Conservation (phyloP, 2,329 filamentous ascomycete genomes). For the Cladophialophora psammophila region DNA sequence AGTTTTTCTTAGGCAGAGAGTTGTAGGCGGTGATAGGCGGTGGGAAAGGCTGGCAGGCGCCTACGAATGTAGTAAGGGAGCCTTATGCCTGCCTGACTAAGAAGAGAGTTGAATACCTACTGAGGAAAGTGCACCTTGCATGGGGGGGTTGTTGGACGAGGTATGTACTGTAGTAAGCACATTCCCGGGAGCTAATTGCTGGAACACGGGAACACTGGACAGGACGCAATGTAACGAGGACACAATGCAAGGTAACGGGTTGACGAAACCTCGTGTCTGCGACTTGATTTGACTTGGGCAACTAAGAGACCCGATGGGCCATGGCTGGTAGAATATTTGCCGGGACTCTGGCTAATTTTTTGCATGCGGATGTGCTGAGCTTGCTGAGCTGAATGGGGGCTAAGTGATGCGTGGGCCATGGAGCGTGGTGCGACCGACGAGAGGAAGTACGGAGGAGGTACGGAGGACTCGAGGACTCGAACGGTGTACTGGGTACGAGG, state of each 20-base stretch:
- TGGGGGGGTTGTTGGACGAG: background rate
- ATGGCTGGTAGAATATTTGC: background rate
- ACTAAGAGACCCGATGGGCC: background rate
- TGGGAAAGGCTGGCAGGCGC: background rate
- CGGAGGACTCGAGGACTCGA: background rate
- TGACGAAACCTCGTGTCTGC: conserved; percentile 7
- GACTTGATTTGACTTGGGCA: background rate
- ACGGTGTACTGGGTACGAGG: too few relatives aligned
- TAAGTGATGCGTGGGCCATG: background rate
- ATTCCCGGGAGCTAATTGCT: background rate
- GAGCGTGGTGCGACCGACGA: background rate
- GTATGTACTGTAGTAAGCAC: background rate
- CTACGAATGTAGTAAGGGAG: background rate
- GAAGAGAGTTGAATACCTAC: background rate
- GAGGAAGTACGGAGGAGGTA: background rate
- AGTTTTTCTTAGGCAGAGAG: conserved; percentile 2
- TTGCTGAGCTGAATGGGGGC: background rate
- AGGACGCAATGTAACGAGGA: background rate
- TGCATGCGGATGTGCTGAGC: background rate
- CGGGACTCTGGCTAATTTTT: conserved; percentile 20
- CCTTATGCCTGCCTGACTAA: conserved; percentile 17
- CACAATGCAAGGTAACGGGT: conserved; percentile 15
- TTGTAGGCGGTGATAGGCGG: background rate
- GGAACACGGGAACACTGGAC: background rate
- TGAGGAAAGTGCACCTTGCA: conserved; percentile 1